Evolutionary conservation across 148 eudicot species (phyloP).

Genomic region (Chenopodium formosanum): DNA sequence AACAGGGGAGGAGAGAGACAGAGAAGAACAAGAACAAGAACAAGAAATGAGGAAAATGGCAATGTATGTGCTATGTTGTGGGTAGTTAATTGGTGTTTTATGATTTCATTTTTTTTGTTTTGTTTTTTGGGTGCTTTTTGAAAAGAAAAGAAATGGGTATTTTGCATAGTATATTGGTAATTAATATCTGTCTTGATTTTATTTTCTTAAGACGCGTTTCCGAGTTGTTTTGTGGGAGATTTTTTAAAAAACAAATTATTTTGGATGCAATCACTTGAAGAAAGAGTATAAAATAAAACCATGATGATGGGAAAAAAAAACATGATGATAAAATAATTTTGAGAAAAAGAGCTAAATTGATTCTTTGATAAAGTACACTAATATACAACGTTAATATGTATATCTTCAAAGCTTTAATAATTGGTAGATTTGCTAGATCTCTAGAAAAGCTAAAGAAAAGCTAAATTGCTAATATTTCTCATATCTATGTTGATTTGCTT

Average conservation of each 20-base stretch:
- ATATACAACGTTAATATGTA: too few relatives aligned
- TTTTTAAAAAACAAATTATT: background rate
- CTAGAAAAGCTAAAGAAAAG: too few relatives aligned
- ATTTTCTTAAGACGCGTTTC: background rate
- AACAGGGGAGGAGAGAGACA: background rate
- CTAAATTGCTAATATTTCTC: too few relatives aligned
- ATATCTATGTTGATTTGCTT: too few relatives aligned
- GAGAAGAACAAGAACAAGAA: background rate
- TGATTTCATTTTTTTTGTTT: background rate
- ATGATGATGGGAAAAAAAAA: background rate
- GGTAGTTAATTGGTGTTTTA: background rate
- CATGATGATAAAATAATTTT: too few relatives aligned
- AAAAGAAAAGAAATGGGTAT: background rate
- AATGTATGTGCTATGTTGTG: background rate
- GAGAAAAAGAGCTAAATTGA: too few relatives aligned
- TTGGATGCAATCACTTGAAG: background rate
- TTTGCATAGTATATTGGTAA: background rate
- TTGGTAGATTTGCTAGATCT: too few relatives aligned
- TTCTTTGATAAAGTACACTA: too few relatives aligned
- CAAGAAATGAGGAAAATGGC: background rate
- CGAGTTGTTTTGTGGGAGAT: background rate
- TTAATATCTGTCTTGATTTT: background rate
- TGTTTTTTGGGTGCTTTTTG: background rate
- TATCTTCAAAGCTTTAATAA: too few relatives aligned
- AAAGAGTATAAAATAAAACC: background rate